Evolutionary conservation across 2,329 filamentous ascomycete genomes (phyloP), one percentile per base, ranked within the genome.

Genomic region (Massarina eburnea): DNA sequence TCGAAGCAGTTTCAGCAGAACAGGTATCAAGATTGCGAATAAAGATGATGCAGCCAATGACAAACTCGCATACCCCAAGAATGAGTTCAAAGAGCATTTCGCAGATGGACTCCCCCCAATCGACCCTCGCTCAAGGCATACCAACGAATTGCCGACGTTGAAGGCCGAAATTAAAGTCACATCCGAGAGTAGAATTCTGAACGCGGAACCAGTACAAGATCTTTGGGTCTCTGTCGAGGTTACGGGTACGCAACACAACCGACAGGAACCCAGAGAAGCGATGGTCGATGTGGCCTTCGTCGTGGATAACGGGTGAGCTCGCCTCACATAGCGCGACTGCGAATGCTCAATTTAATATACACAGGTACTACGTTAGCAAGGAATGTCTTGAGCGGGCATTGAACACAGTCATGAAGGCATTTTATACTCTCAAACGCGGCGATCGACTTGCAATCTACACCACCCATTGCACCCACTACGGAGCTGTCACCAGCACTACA

Each of bases 301-400:
- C 17, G 51, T 73, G 26, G 69, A 73, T 46, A 72, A 71, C 40
- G 64, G 66, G 67, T 71, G 19, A 37, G 35, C n/a, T 19, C n/a
- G n/a, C 12, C 47, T 44, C 27, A 14, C 5, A 8, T 8, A n/a
- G 6, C 29, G 14, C 19, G 20, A 32, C 46, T 54, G 27, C 56
- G 33, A 10, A 34, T 17, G 19, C 9, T 24, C 26, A 19, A 6
- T 14, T 2, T 34, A 18, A 21, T 18, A 32, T 30, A 8, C 3
- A 35, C 30, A 67, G 63, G 1, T 66, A 64, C 44, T 64, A 65
- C 30, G 62, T 64, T 15, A 62, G 58, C 17, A 49, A 49, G 10
- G 54, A 59, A 2, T 62, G 59, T 30, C 52, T 66, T 10, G 41
- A 48, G 15, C 55, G 41, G 37, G 59, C 62, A 2, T 24, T 57